Evolutionary conservation across 1,284 basidiomycete species (phyloP), one percentile per base, ranked within the genome.

Genomic region (Cerioporus squamosus): DNA sequence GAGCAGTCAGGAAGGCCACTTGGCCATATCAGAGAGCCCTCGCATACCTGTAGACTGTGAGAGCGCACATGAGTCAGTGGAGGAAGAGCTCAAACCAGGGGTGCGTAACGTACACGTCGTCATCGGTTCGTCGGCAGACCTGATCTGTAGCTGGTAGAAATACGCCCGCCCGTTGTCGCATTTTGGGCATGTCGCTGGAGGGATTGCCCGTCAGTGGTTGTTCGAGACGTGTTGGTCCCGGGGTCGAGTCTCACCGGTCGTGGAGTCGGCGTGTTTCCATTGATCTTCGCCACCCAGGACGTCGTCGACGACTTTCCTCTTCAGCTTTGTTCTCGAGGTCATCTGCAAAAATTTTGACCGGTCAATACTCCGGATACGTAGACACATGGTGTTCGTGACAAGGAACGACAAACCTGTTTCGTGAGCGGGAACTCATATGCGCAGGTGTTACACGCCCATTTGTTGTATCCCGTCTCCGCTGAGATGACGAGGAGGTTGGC

Each of bases 141-240:
- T 81, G 65, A 98, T 99, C 74, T 99, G 97, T n/a, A 98, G 78
- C 77, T 98, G 95, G 74, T 96, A 94, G 75, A 93, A 99, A 76
- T 97, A 98, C 6, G 97, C 95, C 56, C 89, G 80, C 40, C 85
- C 84, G 69, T 92, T 83, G 70, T 97, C 95, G 75, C 97, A 99
- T 71, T 95, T 96, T 15, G 91, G 90, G 74, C 96, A 99, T 18
- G 84, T 84, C 18, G 88, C 94, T 74, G 50, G 5, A 20, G 40
- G n/a, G 33, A 39, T 8, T 29, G 26, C 14, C 12, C 20, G 7
- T 46, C 47, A 47, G 14, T 29, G 6, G 5, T 29, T 29, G 6
- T 29, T 29, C 26, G 26, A 5, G 26, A 29, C 9, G 26, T 5
- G 9, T 9, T 29, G 26, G 26, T 6, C 26, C 5, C 9, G 26